Conservation (phyloP, 2,329 filamentous ascomycete genomes). For the Chalaropsis thielavioides region DNA sequence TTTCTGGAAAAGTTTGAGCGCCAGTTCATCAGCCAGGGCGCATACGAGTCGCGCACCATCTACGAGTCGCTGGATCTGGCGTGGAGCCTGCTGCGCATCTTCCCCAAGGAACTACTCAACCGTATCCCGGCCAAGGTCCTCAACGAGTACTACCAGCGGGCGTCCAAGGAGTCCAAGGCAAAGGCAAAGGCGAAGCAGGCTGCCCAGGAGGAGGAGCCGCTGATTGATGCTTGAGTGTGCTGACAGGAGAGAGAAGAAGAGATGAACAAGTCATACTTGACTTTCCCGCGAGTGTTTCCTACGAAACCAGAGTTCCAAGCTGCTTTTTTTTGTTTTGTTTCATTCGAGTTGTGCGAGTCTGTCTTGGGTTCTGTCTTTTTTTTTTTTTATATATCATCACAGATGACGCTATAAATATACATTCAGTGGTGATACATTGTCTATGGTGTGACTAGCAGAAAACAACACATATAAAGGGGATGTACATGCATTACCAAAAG, state of each 20-base stretch:
- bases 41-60: slow-evolving; percentile 84
- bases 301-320: background rate
- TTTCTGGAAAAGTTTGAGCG: slow-evolving; percentile 98
- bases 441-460: background rate
- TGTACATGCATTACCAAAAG: background rate
- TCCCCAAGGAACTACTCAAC: slow-evolving; percentile 95
- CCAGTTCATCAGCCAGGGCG: slow-evolving; percentile 79
- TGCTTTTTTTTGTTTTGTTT: background rate
- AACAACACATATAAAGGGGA: background rate
- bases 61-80: slow-evolving; percentile 90
- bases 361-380: background rate
- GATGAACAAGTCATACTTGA: background rate
- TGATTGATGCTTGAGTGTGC: slow-evolving; percentile 42
- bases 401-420: background rate
- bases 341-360: background rate
- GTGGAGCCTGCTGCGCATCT: slow-evolving; percentile 92
- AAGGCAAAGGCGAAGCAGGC: slow-evolving; percentile 42
- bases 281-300: background rate
- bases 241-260: background rate
- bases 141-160: slow-evolving; percentile 68
- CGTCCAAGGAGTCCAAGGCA: slow-evolving; percentile 45
- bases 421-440: background rate
- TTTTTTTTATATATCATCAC: background rate
- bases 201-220: slow-evolving; percentile 39
- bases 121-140: slow-evolving; percentile 75